phyloP scores from a whole-genome alignment of 1,284 basidiomycete species.

The Meira miltonrushii region DNA sequence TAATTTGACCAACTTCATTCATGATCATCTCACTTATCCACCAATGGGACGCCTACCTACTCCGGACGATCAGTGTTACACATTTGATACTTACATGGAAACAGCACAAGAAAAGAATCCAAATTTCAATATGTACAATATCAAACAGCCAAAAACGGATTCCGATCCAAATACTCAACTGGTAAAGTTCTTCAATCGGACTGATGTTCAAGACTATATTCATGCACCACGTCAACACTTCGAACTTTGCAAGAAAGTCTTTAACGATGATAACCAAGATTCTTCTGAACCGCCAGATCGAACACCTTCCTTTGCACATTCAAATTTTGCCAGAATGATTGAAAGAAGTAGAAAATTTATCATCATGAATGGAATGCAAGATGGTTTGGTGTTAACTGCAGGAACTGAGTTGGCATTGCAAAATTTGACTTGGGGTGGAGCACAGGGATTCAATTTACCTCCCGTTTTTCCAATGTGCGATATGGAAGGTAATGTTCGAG shows the following conservation, averaged over 20 bases:
- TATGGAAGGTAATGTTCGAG: too few species aligned
- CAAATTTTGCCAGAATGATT: neutral
- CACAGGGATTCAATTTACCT: conserved; percentile 40
- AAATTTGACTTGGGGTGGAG: conserved; percentile 47
- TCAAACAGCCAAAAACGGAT: neutral
- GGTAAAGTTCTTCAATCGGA: neutral
- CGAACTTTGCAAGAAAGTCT: neutral
- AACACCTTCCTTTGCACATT: neutral
- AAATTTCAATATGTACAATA: conserved; percentile 24
- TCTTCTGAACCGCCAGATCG: neutral
- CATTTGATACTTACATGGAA: neutral
- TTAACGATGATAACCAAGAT: neutral
- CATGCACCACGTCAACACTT: neutral
- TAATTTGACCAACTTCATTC: neutral
- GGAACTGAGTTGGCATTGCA: conserved; percentile 19
- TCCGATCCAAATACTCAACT: neutral
- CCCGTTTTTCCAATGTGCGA: conserved; percentile 2
- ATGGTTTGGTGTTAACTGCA: neutral
- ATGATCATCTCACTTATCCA: neutral
- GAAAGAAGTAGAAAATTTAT: neutral
- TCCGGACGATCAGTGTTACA: neutral
- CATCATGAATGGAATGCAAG: neutral
- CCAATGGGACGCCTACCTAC: neutral
- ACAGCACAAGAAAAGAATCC: conserved; percentile 17
- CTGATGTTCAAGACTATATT: neutral